These are phyloP conservation scores for Rhizopus delemar DNA, from an alignment of 371 early-diverging fungal genomes.

Conservation along the genomic window DNA sequence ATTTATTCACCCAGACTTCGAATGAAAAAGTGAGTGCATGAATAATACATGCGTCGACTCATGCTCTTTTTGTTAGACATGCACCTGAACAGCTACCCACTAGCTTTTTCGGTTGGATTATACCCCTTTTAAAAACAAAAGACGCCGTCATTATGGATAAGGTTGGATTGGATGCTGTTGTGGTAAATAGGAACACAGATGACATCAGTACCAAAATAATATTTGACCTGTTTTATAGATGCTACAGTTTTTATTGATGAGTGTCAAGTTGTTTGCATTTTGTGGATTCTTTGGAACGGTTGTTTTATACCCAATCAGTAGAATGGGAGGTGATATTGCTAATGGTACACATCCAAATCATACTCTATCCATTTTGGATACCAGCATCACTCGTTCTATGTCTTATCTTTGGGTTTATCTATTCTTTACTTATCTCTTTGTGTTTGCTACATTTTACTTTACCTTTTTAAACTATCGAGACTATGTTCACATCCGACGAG, in stretches of 20 bases:
- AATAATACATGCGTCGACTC: not conserved
- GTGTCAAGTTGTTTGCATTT: conserved; percentile 49
- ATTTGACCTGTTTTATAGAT: conserved; percentile 26
- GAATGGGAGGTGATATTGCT: conserved; percentile 47
- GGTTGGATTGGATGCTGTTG: conserved; percentile 70
- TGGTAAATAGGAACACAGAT: conserved; percentile 32
- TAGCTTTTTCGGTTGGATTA: conserved; percentile 66
- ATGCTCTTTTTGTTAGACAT: conserved; percentile 33
- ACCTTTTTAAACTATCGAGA: conserved; percentile 63
- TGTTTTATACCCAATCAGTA: conserved; percentile 48
- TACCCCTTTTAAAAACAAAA: conserved; percentile 54
- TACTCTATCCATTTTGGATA: conserved; percentile 2
- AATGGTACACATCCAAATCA: conserved; percentile 28
- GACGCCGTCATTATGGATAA: conserved; percentile 60
- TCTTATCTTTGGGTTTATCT: conserved; percentile 58
- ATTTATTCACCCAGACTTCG: conserved; percentile 67
- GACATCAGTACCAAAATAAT: not conserved
- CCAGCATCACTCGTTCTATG: conserved; percentile 24
- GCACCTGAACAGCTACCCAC: conserved; percentile 54
- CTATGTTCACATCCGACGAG: conserved; percentile 57
- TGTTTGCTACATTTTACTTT: conserved; percentile 60
- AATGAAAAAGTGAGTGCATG: conserved; percentile 52
- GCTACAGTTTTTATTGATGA: conserved; percentile 56
- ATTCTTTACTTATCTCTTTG: conserved; percentile 65
- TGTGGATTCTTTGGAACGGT: conserved; percentile 54